Evolutionary conservation across 306 rosid genomes (phyloP).

Genomic region (Canavalia gladiata): DNA sequence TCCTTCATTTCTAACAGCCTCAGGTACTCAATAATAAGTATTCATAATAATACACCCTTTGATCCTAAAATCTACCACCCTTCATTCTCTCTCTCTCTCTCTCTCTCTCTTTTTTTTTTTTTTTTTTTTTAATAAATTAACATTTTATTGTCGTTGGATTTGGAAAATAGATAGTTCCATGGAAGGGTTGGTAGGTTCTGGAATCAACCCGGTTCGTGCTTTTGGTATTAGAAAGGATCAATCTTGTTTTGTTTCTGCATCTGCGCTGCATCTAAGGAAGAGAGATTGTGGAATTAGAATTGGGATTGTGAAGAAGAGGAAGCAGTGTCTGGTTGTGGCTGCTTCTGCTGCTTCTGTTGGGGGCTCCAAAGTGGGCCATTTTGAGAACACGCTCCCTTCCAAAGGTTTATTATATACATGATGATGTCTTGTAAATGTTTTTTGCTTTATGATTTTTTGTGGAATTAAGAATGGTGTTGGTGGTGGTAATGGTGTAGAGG

Average conservation of each 20-base stretch:
- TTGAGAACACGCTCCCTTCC: conserved; percentile 62
- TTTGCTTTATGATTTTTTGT: conserved; percentile 9
- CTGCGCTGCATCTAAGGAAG: conserved; percentile 45
- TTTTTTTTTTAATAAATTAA: background rate
- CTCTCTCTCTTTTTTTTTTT: no score
- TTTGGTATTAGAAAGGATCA: conserved; percentile 27
- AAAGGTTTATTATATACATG: conserved; percentile 49
- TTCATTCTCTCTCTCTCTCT: background rate
- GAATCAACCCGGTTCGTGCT: conserved; percentile 53
- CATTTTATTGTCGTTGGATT: background rate
- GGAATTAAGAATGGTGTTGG: background rate
- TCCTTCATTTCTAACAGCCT: background rate
- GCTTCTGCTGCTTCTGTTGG: conserved; percentile 56
- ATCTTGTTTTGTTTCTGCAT: conserved; percentile 42
- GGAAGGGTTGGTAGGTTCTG: conserved; percentile 61
- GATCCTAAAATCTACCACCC: conserved; percentile 8
- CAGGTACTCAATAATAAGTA: background rate
- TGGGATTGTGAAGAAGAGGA: conserved; percentile 43
- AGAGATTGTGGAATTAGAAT: conserved; percentile 32
- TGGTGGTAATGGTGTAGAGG: conserved; percentile 50
- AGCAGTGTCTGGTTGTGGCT: conserved; percentile 44
- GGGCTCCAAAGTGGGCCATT: conserved; percentile 51
- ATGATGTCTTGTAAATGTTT: background rate
- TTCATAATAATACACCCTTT: background rate
- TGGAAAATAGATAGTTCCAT: conserved; percentile 46